Percentiles rank a stretch among this genome's conserved stretches.
Evolutionary conservation across 495 filamentous ascomycete genomes (phyloP).

Genomic region (Viridothelium virens): DNA sequence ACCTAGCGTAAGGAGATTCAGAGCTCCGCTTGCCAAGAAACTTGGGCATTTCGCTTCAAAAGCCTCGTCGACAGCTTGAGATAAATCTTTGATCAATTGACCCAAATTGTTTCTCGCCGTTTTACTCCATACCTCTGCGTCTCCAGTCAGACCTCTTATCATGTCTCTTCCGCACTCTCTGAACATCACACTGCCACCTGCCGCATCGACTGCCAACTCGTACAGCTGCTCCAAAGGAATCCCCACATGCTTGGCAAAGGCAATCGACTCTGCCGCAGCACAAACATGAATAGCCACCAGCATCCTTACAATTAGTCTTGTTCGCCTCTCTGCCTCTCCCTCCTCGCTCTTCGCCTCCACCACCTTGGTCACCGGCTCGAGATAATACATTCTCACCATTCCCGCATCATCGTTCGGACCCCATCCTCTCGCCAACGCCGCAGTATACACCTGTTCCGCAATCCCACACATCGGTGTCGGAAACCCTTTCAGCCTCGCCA

Average conservation of each 20-base stretch:
- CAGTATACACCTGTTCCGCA: conserved; percentile 63
- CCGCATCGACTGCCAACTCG: conserved; percentile 60
- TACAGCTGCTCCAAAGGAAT: conserved; percentile 59
- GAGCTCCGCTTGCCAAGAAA: conserved; percentile 5
- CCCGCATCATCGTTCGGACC: conserved; percentile 61
- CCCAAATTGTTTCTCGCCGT: conserved; percentile 5
- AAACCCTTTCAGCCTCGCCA: conserved; percentile 52
- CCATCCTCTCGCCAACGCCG: conserved; percentile 52
- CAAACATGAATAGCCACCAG: conserved; percentile 59
- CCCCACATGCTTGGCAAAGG: conserved; percentile 54
- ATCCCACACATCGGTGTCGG: conserved; percentile 62
- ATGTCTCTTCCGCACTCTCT: conserved; percentile 51
- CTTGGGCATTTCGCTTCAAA: conserved; percentile 9
- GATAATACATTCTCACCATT: conserved; percentile 56
- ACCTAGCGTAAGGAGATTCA: conserved; percentile 11
- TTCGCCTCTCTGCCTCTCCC: conserved; percentile 34
- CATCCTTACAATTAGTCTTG: conserved; percentile 43
- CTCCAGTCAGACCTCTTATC: conserved; percentile 25
- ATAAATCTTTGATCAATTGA: conserved; percentile 9
- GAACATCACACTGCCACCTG: conserved; percentile 58
- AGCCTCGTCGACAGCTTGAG: conserved; percentile 4
- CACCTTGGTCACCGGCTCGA: conserved; percentile 38
- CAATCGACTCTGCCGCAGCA: conserved; percentile 56
- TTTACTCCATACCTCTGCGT: background rate
- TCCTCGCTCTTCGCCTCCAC: conserved; percentile 26